Percentiles rank a stretch among this genome's conserved stretches.
Conservation (phyloP, 1,284 basidiomycete genomes). For the Sporisorium scitamineum region DNA sequence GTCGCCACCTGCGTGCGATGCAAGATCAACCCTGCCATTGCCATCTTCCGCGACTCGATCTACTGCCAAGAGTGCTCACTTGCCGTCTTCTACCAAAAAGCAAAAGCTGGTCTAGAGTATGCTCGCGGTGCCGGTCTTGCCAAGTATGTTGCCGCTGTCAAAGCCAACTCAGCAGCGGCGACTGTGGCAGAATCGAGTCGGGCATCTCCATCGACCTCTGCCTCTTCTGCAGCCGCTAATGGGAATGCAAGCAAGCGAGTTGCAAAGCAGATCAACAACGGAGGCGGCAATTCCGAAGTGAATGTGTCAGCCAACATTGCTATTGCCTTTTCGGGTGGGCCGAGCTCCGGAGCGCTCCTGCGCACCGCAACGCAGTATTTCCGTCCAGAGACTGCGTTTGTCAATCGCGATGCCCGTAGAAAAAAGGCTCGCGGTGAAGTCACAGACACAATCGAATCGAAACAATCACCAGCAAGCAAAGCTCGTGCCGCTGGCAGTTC, state of each 20-base stretch:
- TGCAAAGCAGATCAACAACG: constrained; percentile 27
- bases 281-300: constrained; percentile 29
- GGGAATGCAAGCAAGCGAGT: not conserved
- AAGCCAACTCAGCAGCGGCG: not conserved
- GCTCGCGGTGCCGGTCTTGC: constrained; percentile 57
- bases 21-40: constrained; percentile 28
- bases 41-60: constrained; percentile 54
- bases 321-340: constrained; percentile 34
- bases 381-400: constrained; percentile 22
- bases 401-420: constrained; percentile 9
- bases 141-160: constrained; percentile 41
- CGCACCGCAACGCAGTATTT: constrained; percentile 37
- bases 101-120: constrained; percentile 53
- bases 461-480: not conserved
- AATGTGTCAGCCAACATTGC: constrained; percentile 40
- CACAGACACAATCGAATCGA: not conserved
- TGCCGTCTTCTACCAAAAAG: constrained; percentile 54
- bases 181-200: not conserved
- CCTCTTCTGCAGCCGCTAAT: constrained; percentile 1
- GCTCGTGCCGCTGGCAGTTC: constrained; percentile 11
- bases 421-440: constrained; percentile 16
- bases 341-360: constrained; percentile 31
- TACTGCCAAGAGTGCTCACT: constrained; percentile 57
- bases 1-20: constrained; percentile 51
- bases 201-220: not conserved